Base-by-base conservation (phyloP, 352 stramenopile genomes). In the Pythium sp. region DNA sequence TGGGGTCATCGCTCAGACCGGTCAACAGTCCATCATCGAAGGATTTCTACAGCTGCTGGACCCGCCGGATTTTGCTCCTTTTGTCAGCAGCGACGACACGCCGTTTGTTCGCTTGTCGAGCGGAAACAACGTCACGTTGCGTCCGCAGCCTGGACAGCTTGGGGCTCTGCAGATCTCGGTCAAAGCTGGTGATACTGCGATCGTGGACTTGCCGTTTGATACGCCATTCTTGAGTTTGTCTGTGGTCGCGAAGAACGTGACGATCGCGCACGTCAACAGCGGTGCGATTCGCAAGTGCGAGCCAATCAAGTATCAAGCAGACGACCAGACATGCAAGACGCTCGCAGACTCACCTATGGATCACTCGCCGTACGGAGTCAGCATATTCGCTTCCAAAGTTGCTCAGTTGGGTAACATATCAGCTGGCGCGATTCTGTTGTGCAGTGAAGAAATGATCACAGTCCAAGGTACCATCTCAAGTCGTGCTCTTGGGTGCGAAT, bases 401-500 rank as follows among this genome's bases (percentile, higher is more conserved):
- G 75, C 75, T 22, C 68, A 64, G 2, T 32, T 92, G 15, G 73
- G 73, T 7, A 87, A 90, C 57, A 70, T 88, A 43, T 80, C 77
- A 0, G 82, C 80, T 20, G 78, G 82, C 18, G 86, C 84, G 11
- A 82, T 89, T 46, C 73, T 92, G 58, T 22, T 92, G 11, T 92
- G 84, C 56, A 83, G 80, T 62, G 68, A 63, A 20, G 69, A 75
- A 11, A 67, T 60, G n/a, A 74, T 89, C 53, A 75, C 46, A 11
- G 69, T 90, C 15, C 58, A 63, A 58, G 81, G 81, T 36, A 38
- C 62, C 18, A 68, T 90, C 55, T 81, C 75, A 2, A 81, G 73
- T 43, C 71, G 72, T 38, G 65, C 62, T 20, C 76, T 88, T 51
- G 84, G 84, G 43, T 92, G 84, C 56, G 67, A 64, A 6, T 76